Conservation (phyloP, 768 basidiomycete species). For the Brasilioporus rufonigricans region DNA sequence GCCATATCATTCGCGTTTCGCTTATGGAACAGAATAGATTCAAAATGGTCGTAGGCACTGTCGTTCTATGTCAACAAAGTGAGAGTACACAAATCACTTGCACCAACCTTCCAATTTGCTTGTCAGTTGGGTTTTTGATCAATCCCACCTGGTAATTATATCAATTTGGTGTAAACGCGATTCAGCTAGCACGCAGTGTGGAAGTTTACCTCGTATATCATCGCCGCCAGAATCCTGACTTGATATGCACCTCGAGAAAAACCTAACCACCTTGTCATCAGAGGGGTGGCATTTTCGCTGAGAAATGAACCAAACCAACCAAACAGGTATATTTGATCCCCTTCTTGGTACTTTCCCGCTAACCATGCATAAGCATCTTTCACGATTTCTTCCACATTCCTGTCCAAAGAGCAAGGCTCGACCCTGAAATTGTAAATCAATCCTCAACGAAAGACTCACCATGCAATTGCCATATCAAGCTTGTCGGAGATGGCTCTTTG, state of each 20-base stretch:
- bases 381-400: constrained; percentile 7
- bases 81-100: background rate
- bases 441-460: background rate
- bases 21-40: constrained; percentile 11
- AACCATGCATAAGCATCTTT: constrained; percentile 5
- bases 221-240: constrained; percentile 4
- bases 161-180: background rate
- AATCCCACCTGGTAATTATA: constrained; percentile 31
- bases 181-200: background rate
- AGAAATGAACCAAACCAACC: background rate
- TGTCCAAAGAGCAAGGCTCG: background rate
- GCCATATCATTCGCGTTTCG: constrained; percentile 16
- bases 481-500: constrained; percentile 5
- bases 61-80: background rate
- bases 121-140: constrained; percentile 26
- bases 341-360: constrained; percentile 7
- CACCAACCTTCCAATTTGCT: constrained; percentile 32
- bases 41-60: constrained; percentile 9
- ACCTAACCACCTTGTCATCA: background rate
- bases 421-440: background rate
- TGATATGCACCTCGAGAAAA: constrained; percentile 9
- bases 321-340: constrained; percentile 8
- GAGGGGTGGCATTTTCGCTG: too few relatives aligned
- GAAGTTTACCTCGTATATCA: constrained; percentile 4
- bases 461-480: constrained; percentile 8